Evolutionary conservation across 768 basidiomycete genomes (phyloP).

Genomic region (Tricholoma sp.): DNA sequence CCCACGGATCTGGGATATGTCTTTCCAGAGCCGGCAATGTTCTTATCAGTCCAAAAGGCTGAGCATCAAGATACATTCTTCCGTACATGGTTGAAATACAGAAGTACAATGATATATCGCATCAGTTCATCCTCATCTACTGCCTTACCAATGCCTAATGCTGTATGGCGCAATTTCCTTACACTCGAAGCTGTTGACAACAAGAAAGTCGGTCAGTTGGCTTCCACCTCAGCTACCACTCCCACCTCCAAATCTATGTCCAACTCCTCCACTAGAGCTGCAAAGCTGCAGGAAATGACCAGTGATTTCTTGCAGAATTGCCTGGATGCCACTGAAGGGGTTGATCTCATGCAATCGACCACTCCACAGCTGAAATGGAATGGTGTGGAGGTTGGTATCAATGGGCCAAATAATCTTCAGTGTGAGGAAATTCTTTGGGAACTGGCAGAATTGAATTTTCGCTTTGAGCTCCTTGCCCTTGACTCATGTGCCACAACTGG

Average conservation of each 20-base stretch:
- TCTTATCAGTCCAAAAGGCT: neutral
- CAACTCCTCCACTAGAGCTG: neutral
- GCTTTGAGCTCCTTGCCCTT: slow-evolving; percentile 15
- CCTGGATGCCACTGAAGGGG: too few species aligned
- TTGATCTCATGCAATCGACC: too few species aligned
- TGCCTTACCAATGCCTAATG: slow-evolving; percentile 3
- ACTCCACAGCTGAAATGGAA: neutral
- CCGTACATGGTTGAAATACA: slow-evolving; percentile 5
- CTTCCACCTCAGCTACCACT: too few species aligned
- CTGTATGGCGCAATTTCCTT: slow-evolving; percentile 4
- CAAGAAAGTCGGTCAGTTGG: too few species aligned
- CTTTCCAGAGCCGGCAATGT: slow-evolving; percentile 3
- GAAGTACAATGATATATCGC: neutral
- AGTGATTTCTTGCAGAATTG: neutral
- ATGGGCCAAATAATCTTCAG: neutral
- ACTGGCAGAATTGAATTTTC: slow-evolving; percentile 14
- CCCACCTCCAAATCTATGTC: neutral
- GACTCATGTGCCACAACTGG: slow-evolving; percentile 5
- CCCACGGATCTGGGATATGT: slow-evolving; percentile 1
- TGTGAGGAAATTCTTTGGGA: slow-evolving; percentile 14
- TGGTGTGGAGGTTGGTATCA: neutral
- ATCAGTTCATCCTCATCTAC: neutral
- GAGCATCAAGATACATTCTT: neutral
- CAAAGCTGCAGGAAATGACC: neutral
- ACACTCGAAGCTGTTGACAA: neutral